These are phyloP conservation scores for Phytophthora melonis DNA, from an alignment of 352 stramenopile genomes.

Conservation along the genomic window DNA sequence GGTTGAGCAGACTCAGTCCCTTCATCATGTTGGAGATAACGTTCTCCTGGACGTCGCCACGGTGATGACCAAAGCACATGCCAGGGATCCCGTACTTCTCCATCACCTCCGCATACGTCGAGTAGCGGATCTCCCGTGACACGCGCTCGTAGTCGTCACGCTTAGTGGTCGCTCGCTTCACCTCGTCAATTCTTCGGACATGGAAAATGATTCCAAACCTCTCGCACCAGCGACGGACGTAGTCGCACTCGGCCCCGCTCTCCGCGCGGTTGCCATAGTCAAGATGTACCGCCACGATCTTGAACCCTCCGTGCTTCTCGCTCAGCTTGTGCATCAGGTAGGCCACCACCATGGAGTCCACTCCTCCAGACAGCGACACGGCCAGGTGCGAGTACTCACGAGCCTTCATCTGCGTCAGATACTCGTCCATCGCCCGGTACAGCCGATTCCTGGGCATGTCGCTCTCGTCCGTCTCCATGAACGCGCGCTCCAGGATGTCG, in stretches of 20 bases:
- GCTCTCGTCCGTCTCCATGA: conserved; percentile 70
- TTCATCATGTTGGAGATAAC: conserved; percentile 98
- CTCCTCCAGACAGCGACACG: conserved; percentile 94
- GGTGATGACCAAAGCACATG: conserved; percentile 97
- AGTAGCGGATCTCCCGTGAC: conserved; percentile 94
- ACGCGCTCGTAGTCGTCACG: conserved; percentile 97
- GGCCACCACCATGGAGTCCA: conserved; percentile 99
- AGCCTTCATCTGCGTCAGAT: conserved; percentile 60
- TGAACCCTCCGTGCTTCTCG: conserved; percentile 57
- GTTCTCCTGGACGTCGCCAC: conserved; percentile 98
- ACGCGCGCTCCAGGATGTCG: conserved; percentile 76
- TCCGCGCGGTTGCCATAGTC: conserved; percentile 98
- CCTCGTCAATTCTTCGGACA: conserved; percentile 91
- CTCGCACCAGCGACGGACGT: conserved; percentile 92
- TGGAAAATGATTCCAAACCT: conserved; percentile 83
- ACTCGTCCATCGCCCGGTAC: conserved; percentile 79
- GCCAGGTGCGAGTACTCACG: conserved; percentile 61
- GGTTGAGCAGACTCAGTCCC: conserved; percentile 91
- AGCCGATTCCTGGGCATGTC: conserved; percentile 77
- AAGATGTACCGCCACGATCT: conserved; percentile 94
- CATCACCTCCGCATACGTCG: conserved; percentile 92
- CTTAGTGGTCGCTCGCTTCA: conserved; percentile 91
- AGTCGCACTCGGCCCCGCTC: conserved; percentile 92
- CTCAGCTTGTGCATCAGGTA: conserved; percentile 92
- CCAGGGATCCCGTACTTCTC: conserved; percentile 74